Evolutionary conservation across 768 basidiomycete genomes (phyloP).

Genomic region (Russula lepida): DNA sequence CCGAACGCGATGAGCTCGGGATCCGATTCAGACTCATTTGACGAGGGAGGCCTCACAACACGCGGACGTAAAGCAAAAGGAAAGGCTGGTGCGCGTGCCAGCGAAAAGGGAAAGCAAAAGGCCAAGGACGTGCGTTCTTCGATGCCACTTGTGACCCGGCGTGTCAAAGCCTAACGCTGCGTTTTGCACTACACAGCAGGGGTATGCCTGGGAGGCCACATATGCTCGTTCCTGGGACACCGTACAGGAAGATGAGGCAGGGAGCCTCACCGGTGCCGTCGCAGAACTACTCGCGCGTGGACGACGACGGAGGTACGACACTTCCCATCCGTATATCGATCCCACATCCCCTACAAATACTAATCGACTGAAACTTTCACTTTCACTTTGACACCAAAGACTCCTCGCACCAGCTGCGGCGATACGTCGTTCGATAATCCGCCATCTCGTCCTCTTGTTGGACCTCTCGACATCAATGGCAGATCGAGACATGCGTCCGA

Average conservation of each 20-base stretch:
- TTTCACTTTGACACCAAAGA: too few relatives aligned
- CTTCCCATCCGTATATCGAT: too few relatives aligned
- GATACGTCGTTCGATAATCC: constrained; percentile 90
- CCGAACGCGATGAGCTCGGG: constrained; percentile 1
- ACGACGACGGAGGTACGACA: constrained; percentile 80
- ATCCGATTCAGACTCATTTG: constrained; percentile 17
- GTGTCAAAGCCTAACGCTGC: not conserved
- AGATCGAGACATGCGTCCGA: constrained; percentile 94
- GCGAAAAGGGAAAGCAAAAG: constrained; percentile 16
- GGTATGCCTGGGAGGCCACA: constrained; percentile 93
- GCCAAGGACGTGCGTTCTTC: constrained; percentile 19
- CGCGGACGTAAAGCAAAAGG: constrained; percentile 12
- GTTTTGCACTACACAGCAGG: constrained; percentile 40
- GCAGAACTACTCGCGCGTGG: constrained; percentile 83
- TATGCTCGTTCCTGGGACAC: constrained; percentile 96
- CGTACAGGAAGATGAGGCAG: constrained; percentile 91
- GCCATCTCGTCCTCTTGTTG: constrained; percentile 86
- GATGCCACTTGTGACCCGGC: not conserved
- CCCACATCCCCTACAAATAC: too few relatives aligned
- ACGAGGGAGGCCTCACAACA: constrained; percentile 10
- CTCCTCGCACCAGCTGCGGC: constrained; percentile 76
- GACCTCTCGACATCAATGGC: constrained; percentile 89
- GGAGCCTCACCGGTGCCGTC: constrained; percentile 84
- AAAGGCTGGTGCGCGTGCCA: not conserved
- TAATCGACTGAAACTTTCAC: too few relatives aligned